Conservation (phyloP, 805 yeast species). For the Metschnikowia koreensis region DNA sequence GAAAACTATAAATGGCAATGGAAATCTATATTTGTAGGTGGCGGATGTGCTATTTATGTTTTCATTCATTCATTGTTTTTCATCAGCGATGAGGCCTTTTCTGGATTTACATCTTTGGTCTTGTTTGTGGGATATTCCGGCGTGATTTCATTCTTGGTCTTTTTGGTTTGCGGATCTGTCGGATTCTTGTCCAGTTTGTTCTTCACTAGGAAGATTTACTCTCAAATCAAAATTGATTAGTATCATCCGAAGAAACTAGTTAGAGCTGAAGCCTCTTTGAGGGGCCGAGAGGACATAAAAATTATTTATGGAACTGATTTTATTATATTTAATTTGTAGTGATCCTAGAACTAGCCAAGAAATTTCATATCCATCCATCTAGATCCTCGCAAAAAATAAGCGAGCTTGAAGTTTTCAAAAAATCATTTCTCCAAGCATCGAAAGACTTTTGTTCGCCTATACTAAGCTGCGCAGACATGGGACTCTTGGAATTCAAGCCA, state of each 20-base stretch:
- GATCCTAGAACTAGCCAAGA: no score
- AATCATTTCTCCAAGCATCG: slow-evolving; percentile 19
- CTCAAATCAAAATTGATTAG: slow-evolving; percentile 80
- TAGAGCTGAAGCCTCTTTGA: background rate
- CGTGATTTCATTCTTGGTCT: slow-evolving; percentile 66
- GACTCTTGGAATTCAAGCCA: slow-evolving; percentile 26
- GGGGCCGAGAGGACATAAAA: background rate
- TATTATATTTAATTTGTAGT: no score
- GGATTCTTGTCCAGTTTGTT: slow-evolving; percentile 76
- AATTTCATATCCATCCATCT: slow-evolving; percentile 35
- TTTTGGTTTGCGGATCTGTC: slow-evolving; percentile 82
- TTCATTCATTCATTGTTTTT: slow-evolving; percentile 73
- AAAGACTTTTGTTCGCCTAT: background rate
- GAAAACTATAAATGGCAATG: slow-evolving; percentile 98
- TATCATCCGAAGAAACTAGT: background rate
- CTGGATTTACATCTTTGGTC: slow-evolving; percentile 72
- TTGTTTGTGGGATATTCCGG: slow-evolving; percentile 81
- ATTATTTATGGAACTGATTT: background rate
- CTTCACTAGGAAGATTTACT: slow-evolving; percentile 76
- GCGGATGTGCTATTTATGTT: slow-evolving; percentile 83
- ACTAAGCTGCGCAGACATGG: background rate
- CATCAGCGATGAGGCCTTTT: slow-evolving; percentile 62
- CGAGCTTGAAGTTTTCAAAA: slow-evolving; percentile 20
- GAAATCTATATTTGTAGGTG: slow-evolving; percentile 84
- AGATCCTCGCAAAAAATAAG: slow-evolving; percentile 31